phyloP scores from a whole-genome alignment of 164 flowering plant genomes.

The Magnolia kwangsiensis region DNA sequence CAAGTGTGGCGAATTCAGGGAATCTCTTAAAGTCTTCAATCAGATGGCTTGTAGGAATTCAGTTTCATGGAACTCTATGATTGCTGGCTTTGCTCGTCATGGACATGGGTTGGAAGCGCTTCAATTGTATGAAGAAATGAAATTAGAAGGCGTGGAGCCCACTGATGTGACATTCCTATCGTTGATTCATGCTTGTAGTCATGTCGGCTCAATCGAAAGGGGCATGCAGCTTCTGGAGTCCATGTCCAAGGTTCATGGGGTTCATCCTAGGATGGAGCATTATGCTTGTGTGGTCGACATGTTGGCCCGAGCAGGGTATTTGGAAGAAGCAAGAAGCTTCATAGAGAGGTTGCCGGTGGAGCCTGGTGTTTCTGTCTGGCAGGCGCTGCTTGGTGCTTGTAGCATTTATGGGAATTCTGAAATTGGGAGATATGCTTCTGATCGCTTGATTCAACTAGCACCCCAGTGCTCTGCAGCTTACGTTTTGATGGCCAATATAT shows the following conservation, averaged over 20 bases:
- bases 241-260: constrained; percentile 50
- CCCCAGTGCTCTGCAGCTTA: constrained; percentile 59
- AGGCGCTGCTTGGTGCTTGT: constrained; percentile 82
- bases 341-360: constrained; percentile 49
- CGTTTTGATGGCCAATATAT: constrained; percentile 70
- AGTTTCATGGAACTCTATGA: constrained; percentile 81
- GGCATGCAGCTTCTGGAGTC: constrained; percentile 69
- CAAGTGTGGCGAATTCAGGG: constrained; percentile 71
- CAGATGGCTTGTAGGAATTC: constrained; percentile 46
- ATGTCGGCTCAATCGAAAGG: constrained; percentile 62
- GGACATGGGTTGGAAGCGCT: constrained; percentile 70
- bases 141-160: constrained; percentile 46
- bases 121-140: constrained; percentile 64
- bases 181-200: constrained; percentile 89
- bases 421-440: constrained; percentile 73
- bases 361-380: constrained; percentile 64
- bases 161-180: constrained; percentile 85
- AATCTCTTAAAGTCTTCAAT: constrained; percentile 54
- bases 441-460: constrained; percentile 32
- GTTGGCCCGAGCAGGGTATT: constrained; percentile 75
- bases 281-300: constrained; percentile 85
- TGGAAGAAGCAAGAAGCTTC: constrained; percentile 60
- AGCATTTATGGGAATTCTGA: constrained; percentile 60
- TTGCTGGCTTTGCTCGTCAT: constrained; percentile 87
- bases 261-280: constrained; percentile 74